Percentiles rank a stretch among this genome's conserved stretches.
phyloP scores from a whole-genome alignment of 495 filamentous ascomycete genomes.

The Penicillium ucsense region DNA sequence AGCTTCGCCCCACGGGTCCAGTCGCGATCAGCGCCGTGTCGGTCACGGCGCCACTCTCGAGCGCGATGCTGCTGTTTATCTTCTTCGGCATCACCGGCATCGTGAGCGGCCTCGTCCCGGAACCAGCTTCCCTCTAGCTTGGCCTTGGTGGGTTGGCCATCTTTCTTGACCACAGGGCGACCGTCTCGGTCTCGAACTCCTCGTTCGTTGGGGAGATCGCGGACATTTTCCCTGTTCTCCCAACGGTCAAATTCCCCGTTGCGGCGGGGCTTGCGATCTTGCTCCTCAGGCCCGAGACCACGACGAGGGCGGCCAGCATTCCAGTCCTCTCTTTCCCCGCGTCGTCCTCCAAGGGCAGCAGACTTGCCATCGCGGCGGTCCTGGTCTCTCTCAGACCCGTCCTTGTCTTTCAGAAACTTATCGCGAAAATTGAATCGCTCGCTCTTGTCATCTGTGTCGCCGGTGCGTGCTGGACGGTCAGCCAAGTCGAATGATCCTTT shows the following conservation, averaged over 20 bases:
- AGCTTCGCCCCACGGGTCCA: slow-evolving; percentile 41
- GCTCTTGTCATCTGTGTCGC: slow-evolving; percentile 44
- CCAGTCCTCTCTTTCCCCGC: slow-evolving; percentile 50
- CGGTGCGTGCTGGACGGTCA: slow-evolving; percentile 34
- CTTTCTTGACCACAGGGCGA: slow-evolving; percentile 40
- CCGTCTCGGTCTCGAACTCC: slow-evolving; percentile 30
- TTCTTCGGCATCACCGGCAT: slow-evolving; percentile 45
- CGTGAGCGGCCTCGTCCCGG: slow-evolving; percentile 43
- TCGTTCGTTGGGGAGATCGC: slow-evolving; percentile 40
- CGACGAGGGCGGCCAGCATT: slow-evolving; percentile 45
- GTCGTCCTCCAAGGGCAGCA: slow-evolving; percentile 31
- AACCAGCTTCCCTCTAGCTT: slow-evolving; percentile 50
- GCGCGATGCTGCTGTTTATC: slow-evolving; percentile 43
- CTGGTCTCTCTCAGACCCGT: slow-evolving; percentile 34
- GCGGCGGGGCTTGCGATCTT: slow-evolving; percentile 40
- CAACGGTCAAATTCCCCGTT: slow-evolving; percentile 59
- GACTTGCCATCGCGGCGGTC: slow-evolving; percentile 33
- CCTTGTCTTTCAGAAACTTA: slow-evolving; percentile 38
- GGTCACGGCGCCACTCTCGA: slow-evolving; percentile 57
- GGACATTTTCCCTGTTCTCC: slow-evolving; percentile 31
- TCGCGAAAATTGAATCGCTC: slow-evolving; percentile 56
- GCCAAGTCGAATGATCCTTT: slow-evolving; percentile 44
- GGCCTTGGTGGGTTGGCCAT: slow-evolving; percentile 34
- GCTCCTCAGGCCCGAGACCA: slow-evolving; percentile 44
- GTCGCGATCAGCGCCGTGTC: slow-evolving; percentile 52